Evolutionary conservation across 73 alveolate genomes (phyloP), one percentile per base, ranked within the genome.

Genomic region (Paraurostyla sp.): DNA sequence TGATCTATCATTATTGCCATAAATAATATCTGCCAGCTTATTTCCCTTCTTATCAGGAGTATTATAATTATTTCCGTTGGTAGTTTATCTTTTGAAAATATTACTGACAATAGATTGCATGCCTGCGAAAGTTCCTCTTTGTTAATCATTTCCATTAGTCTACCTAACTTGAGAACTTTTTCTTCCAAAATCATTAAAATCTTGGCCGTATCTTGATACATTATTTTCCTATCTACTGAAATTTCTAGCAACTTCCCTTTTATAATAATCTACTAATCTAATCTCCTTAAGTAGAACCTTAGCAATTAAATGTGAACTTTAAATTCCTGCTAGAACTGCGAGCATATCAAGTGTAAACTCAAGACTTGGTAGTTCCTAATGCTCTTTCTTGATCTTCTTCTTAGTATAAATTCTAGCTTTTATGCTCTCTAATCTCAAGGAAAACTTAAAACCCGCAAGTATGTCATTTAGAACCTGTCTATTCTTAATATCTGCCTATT

Each of bases 41-140:
- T 6, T 73, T 38, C 69, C 69, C 80, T 68, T 68, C 50, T 36
- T 73, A 48, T 43, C 86, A 6, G 86, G 86, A 6, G 86, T 73
- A 25, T 65, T 65, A 36, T 73, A 73, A 22, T 50, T 25, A 48
- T 48, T 48, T 40, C 23, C 13, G 23, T 46, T 15, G 57, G 86
- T 20, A 30, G 46, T 6, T 15, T 43, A 62, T 52, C 27, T 36
- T 7, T 43, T 38, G 49, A 69, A 69, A 27, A 33, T 3, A 7
- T 69, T 69, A 23, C 27, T 69, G 62, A 33, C 58, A 20, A 69
- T 38, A 69, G 29, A 9, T 69, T 69, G 36, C 75, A 78, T 52
- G 9, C 60, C 56, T 40, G 73, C 87, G 11, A 43, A n/a, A 22
- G 87, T 43, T 2, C 69, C 56, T 73, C 51, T 73, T 18, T 56